These are phyloP conservation scores for Penicillium samsonianum DNA, from an alignment of 495 filamentous ascomycete genomes.

Conservation along the genomic window DNA sequence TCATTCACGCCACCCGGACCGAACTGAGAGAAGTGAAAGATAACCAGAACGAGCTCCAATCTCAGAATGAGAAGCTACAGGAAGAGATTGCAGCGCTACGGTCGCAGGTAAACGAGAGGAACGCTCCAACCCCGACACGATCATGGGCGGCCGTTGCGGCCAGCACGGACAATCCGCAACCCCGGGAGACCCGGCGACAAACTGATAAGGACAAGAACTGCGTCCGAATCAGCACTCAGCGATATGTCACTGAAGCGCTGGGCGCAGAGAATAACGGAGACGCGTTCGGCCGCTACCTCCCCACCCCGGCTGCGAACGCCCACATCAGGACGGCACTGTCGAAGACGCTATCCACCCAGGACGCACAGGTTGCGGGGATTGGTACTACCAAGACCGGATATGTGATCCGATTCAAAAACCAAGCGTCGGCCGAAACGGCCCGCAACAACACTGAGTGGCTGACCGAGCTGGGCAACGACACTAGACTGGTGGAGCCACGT, in stretches of 20 bases:
- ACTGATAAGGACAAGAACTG: constrained; percentile 17
- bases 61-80: constrained; percentile 15
- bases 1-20: constrained; percentile 3
- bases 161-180: not conserved
- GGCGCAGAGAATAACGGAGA: constrained; percentile 9
- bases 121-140: not conserved
- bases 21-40: constrained; percentile 12
- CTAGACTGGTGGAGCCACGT: constrained; percentile 22
- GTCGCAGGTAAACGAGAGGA: not conserved
- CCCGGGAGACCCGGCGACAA: constrained; percentile 10
- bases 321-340: constrained; percentile 22
- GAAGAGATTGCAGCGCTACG: constrained; percentile 1
- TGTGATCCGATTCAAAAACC: constrained; percentile 22
- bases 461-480: constrained; percentile 18
- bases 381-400: constrained; percentile 28
- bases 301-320: constrained; percentile 15
- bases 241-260: not conserved
- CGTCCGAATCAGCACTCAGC: constrained; percentile 18
- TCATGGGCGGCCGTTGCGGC: constrained; percentile 10
- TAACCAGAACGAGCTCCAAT: constrained; percentile 6
- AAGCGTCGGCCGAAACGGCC: constrained; percentile 17
- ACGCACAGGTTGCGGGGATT: constrained; percentile 23
- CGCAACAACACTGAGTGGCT: constrained; percentile 21
- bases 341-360: constrained; percentile 18
- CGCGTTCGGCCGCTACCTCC: constrained; percentile 21